phyloP scores from a whole-genome alignment of 2,329 filamentous ascomycete genomes.

The Sclerotinia trifoliorum region DNA sequence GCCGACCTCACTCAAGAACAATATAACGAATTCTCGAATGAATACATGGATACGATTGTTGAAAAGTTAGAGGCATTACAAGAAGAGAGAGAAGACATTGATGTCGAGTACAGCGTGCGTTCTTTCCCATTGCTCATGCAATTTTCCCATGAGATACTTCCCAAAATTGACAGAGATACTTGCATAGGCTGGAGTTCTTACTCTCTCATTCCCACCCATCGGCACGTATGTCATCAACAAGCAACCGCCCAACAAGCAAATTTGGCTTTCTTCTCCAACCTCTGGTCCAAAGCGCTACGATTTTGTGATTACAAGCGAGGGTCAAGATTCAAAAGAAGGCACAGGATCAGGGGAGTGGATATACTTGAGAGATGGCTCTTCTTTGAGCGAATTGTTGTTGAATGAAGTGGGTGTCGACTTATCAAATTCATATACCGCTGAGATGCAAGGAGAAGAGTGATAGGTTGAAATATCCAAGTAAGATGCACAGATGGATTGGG shows the following conservation, averaged over 20 bases:
- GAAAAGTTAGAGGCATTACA: conserved; percentile 68
- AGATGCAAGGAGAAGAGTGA: conserved; percentile 16
- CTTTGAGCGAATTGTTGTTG: conserved; percentile 68
- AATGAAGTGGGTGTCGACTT: conserved; percentile 70
- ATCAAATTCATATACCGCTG: conserved; percentile 1
- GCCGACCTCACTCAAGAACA: conserved; percentile 66
- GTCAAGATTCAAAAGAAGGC: conserved; percentile 76
- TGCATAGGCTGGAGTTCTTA: conserved; percentile 77
- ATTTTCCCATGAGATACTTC: neutral
- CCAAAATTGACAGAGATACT: neutral
- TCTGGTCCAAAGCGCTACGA: conserved; percentile 94
- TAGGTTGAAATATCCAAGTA: too few species aligned
- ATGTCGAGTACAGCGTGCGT: conserved; percentile 85
- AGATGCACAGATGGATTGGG: neutral
- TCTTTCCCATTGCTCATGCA: conserved; percentile 6
- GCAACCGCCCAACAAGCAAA: conserved; percentile 94
- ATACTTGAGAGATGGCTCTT: conserved; percentile 79
- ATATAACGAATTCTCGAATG: conserved; percentile 76
- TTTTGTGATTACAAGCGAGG: conserved; percentile 73
- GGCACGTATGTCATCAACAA: conserved; percentile 97
- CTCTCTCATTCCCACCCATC: conserved; percentile 63
- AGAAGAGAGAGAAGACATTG: conserved; percentile 72
- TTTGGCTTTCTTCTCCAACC: conserved; percentile 91
- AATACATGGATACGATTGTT: conserved; percentile 63
- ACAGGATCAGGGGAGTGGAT: conserved; percentile 77